Evolutionary conservation across 495 filamentous ascomycete species (phyloP), one percentile per base, ranked within the genome.

Genomic region (Lentithecium fluviatile): DNA sequence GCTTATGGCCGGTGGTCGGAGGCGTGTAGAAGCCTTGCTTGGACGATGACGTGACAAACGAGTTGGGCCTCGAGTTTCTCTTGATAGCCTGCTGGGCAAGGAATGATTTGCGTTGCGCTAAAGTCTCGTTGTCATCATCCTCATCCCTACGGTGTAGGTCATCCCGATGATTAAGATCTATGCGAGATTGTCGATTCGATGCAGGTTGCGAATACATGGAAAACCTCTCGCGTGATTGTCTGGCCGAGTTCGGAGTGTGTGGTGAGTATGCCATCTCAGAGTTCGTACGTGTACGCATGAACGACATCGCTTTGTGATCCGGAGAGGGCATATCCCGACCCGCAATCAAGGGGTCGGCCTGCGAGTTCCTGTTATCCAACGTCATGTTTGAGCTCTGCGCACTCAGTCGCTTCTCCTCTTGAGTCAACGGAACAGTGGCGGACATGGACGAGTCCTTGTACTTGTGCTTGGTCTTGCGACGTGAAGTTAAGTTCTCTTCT

Each of bases 401-500:
- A 52, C 58, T 69, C 71, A 65, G 50, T n/a, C 61, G 52, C 75
- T 84, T 76, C 59, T 81, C 69, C 71, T 78, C 55, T 17, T 36
- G 58, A 6, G 60, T 66, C 19, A 70, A 67, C 21, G 82, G 82
- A 6, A 79, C 78, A 4, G 88, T 74, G 6, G 86, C 85, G 0
- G 87, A 87, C 64, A 88, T 86, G 69, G 85, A 89, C 37, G 86
- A 88, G 70, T 89, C 88, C 75, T 86, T 91, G 60, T 85, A 80
- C 75, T 89, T 91, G 58, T 83, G 84, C 56, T 72, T 74, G 13
- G 49, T 57, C 51, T 61, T 56, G 29, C 84, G 80, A 15, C 90
- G 85, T 11, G 89, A 85, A 5, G 91, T 96, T 37, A 95, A 74
- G 65, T 94, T 87, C 64, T 88, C 84, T 67, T 96, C 91, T 7